Evolutionary conservation across 768 basidiomycete genomes (phyloP).

Genomic region (Galerina marginata): DNA sequence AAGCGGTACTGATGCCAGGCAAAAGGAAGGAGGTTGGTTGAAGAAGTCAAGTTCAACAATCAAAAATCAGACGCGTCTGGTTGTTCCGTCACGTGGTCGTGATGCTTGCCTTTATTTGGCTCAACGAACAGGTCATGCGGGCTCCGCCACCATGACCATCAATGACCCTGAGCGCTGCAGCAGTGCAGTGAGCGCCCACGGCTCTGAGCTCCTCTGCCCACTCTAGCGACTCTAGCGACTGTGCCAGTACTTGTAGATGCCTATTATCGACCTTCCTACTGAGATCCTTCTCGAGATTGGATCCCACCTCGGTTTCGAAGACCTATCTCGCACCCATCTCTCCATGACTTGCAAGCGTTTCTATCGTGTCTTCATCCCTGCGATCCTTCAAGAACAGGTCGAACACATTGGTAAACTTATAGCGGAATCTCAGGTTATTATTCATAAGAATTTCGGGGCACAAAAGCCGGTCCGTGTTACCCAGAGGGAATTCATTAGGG

Average conservation of each 20-base stretch:
- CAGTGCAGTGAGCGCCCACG: too few relatives aligned
- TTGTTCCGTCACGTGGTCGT: slow-evolving; percentile 1
- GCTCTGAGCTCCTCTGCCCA: too few relatives aligned
- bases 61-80: slow-evolving; percentile 2
- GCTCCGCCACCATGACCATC: too few relatives aligned
- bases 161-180: too few relatives aligned
- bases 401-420: background rate
- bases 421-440: too few relatives aligned
- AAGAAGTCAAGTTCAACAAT: slow-evolving; percentile 2
- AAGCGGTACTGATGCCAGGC: background rate
- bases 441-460: too few relatives aligned
- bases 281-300: slow-evolving; percentile 12
- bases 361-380: background rate
- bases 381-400: slow-evolving; percentile 1
- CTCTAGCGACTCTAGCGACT: too few relatives aligned
- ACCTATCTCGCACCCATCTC: background rate
- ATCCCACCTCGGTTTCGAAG: background rate
- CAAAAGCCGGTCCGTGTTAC: too few relatives aligned
- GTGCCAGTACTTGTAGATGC: too few relatives aligned
- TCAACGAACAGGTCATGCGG: too few relatives aligned
- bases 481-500: too few relatives aligned
- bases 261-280: slow-evolving; percentile 4
- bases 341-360: slow-evolving; percentile 11
- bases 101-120: too few relatives aligned
- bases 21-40: background rate